phyloP scores from a whole-genome alignment of 2,329 filamentous ascomycete species.

The Zymoseptoria brevis region DNA sequence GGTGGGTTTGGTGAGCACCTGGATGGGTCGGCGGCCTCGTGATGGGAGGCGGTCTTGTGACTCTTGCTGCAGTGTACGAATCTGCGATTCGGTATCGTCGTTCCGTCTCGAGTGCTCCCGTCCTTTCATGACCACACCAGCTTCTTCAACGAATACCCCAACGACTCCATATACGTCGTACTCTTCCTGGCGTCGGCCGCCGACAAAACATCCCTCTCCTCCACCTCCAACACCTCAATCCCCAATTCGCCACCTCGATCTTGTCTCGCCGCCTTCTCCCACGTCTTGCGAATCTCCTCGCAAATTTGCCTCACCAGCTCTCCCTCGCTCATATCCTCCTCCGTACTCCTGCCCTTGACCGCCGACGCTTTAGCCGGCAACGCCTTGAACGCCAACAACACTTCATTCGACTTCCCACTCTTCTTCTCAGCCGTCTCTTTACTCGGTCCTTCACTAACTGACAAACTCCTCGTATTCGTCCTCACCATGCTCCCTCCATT shows the following conservation, averaged over 20 bases:
- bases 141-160: slow-evolving; percentile 87
- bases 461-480: slow-evolving; percentile 76
- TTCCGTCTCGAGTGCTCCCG: too few species aligned
- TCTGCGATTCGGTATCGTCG: too few species aligned
- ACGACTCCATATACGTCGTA: slow-evolving; percentile 76
- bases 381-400: slow-evolving; percentile 50
- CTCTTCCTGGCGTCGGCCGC: slow-evolving; percentile 77
- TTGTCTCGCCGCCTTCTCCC: slow-evolving; percentile 37
- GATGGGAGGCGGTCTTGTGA: too few species aligned
- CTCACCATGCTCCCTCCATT: slow-evolving; percentile 62
- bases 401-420: slow-evolving; percentile 16
- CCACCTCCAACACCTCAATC: slow-evolving; percentile 31
- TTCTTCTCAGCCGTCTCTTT: slow-evolving; percentile 19
- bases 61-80: too few species aligned
- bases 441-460: slow-evolving; percentile 44
- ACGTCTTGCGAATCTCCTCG: slow-evolving; percentile 65
- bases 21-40: too few species aligned
- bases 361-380: slow-evolving; percentile 42
- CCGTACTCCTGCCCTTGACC: slow-evolving; percentile 20
- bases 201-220: slow-evolving; percentile 67
- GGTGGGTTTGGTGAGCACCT: slow-evolving; percentile 16
- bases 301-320: slow-evolving; percentile 60
- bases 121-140: slow-evolving; percentile 91
- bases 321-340: slow-evolving; percentile 36
- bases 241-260: slow-evolving; percentile 15